Conservation (phyloP, 116 monocot species). For the Posidonia oceanica region DNA sequence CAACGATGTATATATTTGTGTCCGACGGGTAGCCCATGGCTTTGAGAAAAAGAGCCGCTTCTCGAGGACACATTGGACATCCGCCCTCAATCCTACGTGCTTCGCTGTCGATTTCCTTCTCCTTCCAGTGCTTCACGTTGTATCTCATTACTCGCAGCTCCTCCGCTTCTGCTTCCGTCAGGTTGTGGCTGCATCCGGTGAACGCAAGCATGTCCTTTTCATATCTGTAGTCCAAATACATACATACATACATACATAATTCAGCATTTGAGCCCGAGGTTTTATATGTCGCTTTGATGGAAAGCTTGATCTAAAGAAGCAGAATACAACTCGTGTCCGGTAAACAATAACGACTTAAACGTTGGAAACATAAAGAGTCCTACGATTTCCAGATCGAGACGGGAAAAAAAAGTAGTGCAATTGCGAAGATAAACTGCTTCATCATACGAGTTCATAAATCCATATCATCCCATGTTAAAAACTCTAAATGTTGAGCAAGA, state of each 20-base stretch:
- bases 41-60: conserved; percentile 76
- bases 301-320: too few species aligned
- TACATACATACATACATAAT: neutral
- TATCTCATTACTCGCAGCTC: conserved; percentile 52
- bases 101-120: conserved; percentile 67
- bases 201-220: conserved; percentile 99
- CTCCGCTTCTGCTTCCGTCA: conserved; percentile 38
- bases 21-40: conserved; percentile 78
- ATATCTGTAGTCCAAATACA: conserved; percentile 10
- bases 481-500: too few species aligned
- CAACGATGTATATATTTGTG: conserved; percentile 86
- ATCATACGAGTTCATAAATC: too few species aligned
- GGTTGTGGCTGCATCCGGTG: conserved; percentile 82
- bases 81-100: conserved; percentile 49
- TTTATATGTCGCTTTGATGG: too few species aligned
- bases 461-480: too few species aligned
- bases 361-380: too few species aligned
- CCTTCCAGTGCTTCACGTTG: conserved; percentile 65
- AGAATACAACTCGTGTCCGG: too few species aligned
- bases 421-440: too few species aligned
- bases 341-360: too few species aligned
- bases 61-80: conserved; percentile 87
- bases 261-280: too few species aligned
- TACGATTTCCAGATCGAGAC: too few species aligned
- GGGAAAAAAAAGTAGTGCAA: too few species aligned